Percentiles rank a stretch among this genome's conserved stretches.
Conservation (phyloP, 108 stramenopile species). For the Seminavis robusta region DNA sequence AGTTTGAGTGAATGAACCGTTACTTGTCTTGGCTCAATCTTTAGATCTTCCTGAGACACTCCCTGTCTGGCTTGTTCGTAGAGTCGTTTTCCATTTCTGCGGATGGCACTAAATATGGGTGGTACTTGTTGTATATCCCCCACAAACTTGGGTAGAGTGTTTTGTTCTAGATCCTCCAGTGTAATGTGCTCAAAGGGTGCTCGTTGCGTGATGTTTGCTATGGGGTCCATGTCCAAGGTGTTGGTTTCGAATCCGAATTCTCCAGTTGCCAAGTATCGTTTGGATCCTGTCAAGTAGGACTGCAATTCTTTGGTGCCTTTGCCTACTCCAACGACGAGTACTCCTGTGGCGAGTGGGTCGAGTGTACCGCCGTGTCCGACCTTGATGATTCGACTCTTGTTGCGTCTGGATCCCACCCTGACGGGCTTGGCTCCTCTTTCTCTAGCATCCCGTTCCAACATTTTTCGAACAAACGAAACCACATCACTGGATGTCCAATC, state of each 20-base stretch:
- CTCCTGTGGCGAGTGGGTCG: constrained; percentile 93
- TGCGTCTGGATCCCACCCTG: constrained; percentile 13
- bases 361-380: constrained; percentile 96
- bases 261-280: constrained; percentile 66
- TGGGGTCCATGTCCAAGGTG: constrained; percentile 72
- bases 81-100: constrained; percentile 73
- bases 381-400: constrained; percentile 46
- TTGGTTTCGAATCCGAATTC: constrained; percentile 81
- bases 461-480: constrained; percentile 73
- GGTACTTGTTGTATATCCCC: constrained; percentile 88
- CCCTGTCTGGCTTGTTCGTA: constrained; percentile 79
- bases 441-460: constrained; percentile 66
- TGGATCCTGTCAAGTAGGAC: constrained; percentile 65
- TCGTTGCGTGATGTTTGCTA: constrained; percentile 53
- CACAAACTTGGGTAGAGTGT: constrained; percentile 42
- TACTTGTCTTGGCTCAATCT: constrained; percentile 51
- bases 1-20: constrained; percentile 39
- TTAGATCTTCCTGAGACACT: constrained; percentile 42
- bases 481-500: constrained; percentile 90
- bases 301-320: constrained; percentile 75
- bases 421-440: constrained; percentile 40
- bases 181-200: constrained; percentile 58
- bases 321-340: constrained; percentile 91
- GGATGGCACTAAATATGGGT: constrained; percentile 80
- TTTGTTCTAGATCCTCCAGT: constrained; percentile 28